Percentiles rank a stretch among this genome's conserved stretches.
phyloP scores from a whole-genome alignment of 1,284 basidiomycete species.

The Chalciporus sp. region DNA sequence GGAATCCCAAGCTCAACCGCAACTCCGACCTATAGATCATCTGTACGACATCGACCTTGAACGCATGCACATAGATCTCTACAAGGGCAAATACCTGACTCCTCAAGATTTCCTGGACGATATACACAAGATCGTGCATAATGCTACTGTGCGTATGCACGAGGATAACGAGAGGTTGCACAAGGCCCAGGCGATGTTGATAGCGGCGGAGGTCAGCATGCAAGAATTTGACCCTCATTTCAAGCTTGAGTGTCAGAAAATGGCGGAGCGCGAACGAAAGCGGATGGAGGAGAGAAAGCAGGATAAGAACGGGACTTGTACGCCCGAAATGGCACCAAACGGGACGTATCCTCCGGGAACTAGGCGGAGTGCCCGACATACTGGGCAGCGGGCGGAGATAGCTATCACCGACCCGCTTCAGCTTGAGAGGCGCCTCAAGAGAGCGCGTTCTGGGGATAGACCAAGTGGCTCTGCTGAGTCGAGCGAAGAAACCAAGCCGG shows the following conservation, averaged over 20 bases:
- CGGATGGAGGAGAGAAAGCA: slow-evolving; percentile 63
- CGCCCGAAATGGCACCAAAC: slow-evolving; percentile 26
- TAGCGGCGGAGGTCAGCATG: slow-evolving; percentile 84
- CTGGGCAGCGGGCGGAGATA: slow-evolving; percentile 70
- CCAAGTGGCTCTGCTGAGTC: slow-evolving; percentile 56
- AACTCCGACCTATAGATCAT: slow-evolving; percentile 13
- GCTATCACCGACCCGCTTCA: slow-evolving; percentile 69
- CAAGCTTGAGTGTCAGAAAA: slow-evolving; percentile 83
- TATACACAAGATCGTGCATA: slow-evolving; percentile 86
- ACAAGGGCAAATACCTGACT: slow-evolving; percentile 87
- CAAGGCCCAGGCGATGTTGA: slow-evolving; percentile 90
- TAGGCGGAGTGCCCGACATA: slow-evolving; percentile 70
- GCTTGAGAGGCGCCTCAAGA: slow-evolving; percentile 72
- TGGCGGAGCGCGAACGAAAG: slow-evolving; percentile 80
- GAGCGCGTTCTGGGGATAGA: slow-evolving; percentile 65
- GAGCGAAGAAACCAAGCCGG: slow-evolving; percentile 49
- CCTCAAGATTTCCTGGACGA: slow-evolving; percentile 89
- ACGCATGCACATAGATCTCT: slow-evolving; percentile 85
- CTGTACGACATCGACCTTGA: slow-evolving; percentile 89
- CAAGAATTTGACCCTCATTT: slow-evolving; percentile 89
- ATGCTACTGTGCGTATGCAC: slow-evolving; percentile 67
- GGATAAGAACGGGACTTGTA: slow-evolving; percentile 41
- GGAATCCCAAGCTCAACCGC: slow-evolving; percentile 33
- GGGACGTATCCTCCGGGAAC: slow-evolving; percentile 44
- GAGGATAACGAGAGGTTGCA: slow-evolving; percentile 79